A percentile compares a stretch with the other conserved stretches of the same genome.
These are phyloP conservation scores for Pyrrhoderma noxium DNA, from an alignment of 1,284 basidiomycete genomes.

Conservation along the genomic window DNA sequence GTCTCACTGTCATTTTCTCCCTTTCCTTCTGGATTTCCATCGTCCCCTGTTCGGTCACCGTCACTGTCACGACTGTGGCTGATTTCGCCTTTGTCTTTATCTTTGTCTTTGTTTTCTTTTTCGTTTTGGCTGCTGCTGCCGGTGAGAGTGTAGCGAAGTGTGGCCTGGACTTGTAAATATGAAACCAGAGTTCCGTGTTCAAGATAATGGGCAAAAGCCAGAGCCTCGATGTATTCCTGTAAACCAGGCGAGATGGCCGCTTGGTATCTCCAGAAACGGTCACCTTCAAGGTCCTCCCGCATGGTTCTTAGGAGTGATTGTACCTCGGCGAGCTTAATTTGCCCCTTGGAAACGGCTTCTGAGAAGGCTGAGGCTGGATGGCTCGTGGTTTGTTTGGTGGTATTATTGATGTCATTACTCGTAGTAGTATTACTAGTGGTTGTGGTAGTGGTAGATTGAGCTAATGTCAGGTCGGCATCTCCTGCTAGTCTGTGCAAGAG, in stretches of 20 bases:
- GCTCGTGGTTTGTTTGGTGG: no score
- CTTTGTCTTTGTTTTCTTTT: no score
- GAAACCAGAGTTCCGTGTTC: conserved; percentile 67
- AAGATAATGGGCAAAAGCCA: conserved; percentile 86
- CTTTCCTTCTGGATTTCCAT: no score
- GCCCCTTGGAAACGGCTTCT: conserved; percentile 48
- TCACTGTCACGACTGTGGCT: no score
- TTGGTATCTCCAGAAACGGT: conserved; percentile 76
- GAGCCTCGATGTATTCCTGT: conserved; percentile 91
- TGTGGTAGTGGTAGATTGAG: no score
- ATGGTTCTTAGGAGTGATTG: conserved; percentile 58
- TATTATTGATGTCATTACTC: conserved; percentile 28
- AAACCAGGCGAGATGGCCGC: conserved; percentile 70
- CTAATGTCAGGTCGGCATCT: conserved; percentile 20
- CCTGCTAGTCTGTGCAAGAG: conserved; percentile 76
- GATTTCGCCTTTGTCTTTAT: no score
- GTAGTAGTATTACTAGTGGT: no score
- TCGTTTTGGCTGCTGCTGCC: not conserved
- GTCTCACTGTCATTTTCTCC: no score
- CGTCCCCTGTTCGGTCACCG: no score
- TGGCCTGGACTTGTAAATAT: conserved; percentile 59
- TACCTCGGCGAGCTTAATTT: conserved; percentile 67
- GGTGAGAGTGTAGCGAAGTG: conserved; percentile 35
- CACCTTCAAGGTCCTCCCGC: conserved; percentile 57
- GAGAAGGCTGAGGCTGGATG: conserved; percentile 20